Evolutionary conservation across 164 flowering plant species (phyloP).

Genomic region (Litsea cubeba): DNA sequence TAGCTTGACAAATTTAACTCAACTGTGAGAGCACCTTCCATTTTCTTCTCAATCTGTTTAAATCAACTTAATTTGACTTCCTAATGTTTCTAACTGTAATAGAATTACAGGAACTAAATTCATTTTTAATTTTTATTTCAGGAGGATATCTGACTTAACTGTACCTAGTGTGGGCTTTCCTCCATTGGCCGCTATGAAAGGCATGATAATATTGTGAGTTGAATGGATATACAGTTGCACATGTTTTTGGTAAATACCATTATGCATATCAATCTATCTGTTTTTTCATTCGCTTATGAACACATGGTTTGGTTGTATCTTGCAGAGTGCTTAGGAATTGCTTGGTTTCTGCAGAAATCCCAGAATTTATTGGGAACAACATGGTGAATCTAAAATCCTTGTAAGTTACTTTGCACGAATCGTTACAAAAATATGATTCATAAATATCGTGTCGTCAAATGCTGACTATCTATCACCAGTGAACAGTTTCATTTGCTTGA

Average conservation of each 20-base stretch:
- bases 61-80: not conserved
- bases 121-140: conserved; percentile 12
- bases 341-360: conserved; percentile 45
- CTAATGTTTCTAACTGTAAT: not conserved
- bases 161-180: conserved; percentile 48
- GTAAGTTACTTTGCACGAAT: conserved; percentile 30
- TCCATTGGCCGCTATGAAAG: conserved; percentile 31
- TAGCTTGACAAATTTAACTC: not conserved
- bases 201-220: conserved; percentile 46
- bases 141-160: conserved; percentile 68
- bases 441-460: not conserved
- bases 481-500: not conserved
- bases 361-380: conserved; percentile 33
- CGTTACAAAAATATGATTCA: not conserved
- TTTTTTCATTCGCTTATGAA: not conserved
- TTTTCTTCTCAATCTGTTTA: not conserved
- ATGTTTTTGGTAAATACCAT: not conserved
- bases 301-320: not conserved
- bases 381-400: conserved; percentile 26
- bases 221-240: not conserved
- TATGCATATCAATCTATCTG: not conserved
- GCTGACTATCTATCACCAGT: not conserved
- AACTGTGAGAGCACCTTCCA: conserved; percentile 6
- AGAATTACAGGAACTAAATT: not conserved
- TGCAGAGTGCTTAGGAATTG: conserved; percentile 67